Evolutionary conservation across 805 yeast genomes (phyloP).

Genomic region (Kluyveromyces siamensis): DNA sequence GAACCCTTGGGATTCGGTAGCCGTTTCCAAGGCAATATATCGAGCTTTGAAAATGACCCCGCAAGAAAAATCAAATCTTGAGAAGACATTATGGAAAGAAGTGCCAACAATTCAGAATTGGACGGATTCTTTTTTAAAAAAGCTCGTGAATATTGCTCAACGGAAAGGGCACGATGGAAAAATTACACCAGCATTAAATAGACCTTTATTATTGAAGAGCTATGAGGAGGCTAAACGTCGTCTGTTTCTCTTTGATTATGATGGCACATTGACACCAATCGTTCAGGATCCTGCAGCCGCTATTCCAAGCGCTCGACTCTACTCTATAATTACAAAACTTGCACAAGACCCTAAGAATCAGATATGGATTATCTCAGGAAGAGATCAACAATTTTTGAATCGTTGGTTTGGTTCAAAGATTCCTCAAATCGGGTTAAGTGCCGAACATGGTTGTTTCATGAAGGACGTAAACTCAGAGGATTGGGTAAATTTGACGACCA

Average conservation of each 20-base stretch:
- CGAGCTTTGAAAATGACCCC: conserved; percentile 50
- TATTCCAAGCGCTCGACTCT: conserved; percentile 72
- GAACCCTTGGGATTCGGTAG: conserved; percentile 96
- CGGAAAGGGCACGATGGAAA: conserved; percentile 38
- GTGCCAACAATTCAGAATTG: conserved; percentile 77
- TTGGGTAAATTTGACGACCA: conserved; percentile 82
- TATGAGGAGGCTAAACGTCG: conserved; percentile 59
- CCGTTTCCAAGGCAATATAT: conserved; percentile 78
- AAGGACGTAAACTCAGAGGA: conserved; percentile 51
- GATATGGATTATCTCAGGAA: conserved; percentile 92
- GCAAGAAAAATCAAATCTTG: conserved; percentile 37
- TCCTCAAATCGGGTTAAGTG: conserved; percentile 68
- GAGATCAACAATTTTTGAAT: conserved; percentile 85
- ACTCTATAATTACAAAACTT: conserved; percentile 48
- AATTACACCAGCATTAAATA: conserved; percentile 75
- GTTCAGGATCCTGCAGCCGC: conserved; percentile 98
- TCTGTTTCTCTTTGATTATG: conserved; percentile 87
- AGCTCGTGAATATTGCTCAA: conserved; percentile 33
- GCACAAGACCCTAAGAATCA: conserved; percentile 71
- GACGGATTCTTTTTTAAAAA: conserved; percentile 55
- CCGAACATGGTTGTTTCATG: conserved; percentile 97
- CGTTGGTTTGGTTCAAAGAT: conserved; percentile 72
- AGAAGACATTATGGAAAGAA: conserved; percentile 46
- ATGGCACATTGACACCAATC: conserved; percentile 95
- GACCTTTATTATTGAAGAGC: conserved; percentile 50